phyloP scores from a whole-genome alignment of 2,329 filamentous ascomycete species.

The Alternaria sp. region DNA sequence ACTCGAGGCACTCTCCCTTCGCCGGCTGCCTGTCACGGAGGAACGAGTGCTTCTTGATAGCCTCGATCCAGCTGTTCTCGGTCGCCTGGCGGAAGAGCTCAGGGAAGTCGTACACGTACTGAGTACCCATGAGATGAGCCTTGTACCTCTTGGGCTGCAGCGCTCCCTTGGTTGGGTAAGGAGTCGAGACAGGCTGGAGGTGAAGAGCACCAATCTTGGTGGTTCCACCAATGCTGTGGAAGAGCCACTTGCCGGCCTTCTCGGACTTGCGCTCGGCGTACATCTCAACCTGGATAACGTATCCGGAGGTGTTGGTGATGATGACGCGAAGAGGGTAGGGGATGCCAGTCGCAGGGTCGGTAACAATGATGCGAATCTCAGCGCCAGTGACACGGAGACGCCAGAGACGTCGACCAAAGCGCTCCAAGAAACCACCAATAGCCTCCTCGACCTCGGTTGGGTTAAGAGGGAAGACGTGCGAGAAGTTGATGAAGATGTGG shows the following conservation, averaged over 20 bases:
- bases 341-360: constrained; percentile 80
- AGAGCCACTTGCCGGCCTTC: constrained; percentile 92
- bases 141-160: constrained; percentile 99
- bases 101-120: constrained; percentile 99
- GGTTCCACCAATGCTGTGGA: constrained; percentile 95
- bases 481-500: constrained; percentile 99
- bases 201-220: constrained; percentile 97
- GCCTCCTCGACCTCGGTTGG: constrained; percentile 91
- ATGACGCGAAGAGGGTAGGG: constrained; percentile 93
- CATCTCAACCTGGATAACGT: constrained; percentile 96
- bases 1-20: constrained; percentile 89
- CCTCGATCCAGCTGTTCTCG: constrained; percentile 89
- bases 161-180: constrained; percentile 98
- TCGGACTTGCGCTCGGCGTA: constrained; percentile 98
- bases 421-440: constrained; percentile 92
- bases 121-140: constrained; percentile 98
- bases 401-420: constrained; percentile 94
- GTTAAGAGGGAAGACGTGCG: constrained; percentile 89
- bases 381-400: constrained; percentile 94
- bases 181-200: constrained; percentile 84
- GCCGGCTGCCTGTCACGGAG: constrained; percentile 82
- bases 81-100: constrained; percentile 98
- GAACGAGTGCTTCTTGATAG: constrained; percentile 73
- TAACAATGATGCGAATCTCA: constrained; percentile 98
- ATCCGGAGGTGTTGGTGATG: constrained; percentile 97